Percentiles rank a stretch among this genome's conserved stretches.
phyloP scores from a whole-genome alignment of 768 basidiomycete species.

The Termitomyces sp. region DNA sequence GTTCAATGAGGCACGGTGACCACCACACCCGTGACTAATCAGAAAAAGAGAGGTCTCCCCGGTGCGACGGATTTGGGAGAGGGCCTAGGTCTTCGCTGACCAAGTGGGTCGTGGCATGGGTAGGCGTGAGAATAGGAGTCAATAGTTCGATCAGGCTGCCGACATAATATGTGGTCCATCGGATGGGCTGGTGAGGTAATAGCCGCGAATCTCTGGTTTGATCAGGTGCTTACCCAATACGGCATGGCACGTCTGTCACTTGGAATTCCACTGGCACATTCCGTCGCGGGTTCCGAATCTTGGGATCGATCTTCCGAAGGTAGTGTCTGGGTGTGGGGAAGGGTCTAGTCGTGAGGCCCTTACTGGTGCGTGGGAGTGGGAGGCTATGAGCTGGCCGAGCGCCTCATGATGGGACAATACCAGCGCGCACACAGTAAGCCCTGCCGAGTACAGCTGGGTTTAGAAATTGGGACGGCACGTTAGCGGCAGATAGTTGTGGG shows the following conservation, averaged over 20 bases:
- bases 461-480: no score
- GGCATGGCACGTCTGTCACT: no score
- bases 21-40: neutral
- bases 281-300: neutral
- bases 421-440: no score
- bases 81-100: neutral
- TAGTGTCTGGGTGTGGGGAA: no score
- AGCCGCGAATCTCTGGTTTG: neutral
- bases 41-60: neutral
- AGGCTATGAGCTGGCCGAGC: no score
- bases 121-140: neutral
- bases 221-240: neutral
- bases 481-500: no score
- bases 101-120: neutral
- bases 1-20: neutral
- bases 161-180: neutral
- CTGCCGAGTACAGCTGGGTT: no score
- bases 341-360: no score
- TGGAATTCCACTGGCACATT: neutral
- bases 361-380: no score
- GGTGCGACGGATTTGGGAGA: neutral
- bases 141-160: neutral
- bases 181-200: neutral
- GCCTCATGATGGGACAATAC: no score
- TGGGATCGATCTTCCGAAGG: neutral